These are phyloP conservation scores for Hypoxylon fuscum DNA, from an alignment of 495 filamentous ascomycete genomes.

Conservation along the genomic window DNA sequence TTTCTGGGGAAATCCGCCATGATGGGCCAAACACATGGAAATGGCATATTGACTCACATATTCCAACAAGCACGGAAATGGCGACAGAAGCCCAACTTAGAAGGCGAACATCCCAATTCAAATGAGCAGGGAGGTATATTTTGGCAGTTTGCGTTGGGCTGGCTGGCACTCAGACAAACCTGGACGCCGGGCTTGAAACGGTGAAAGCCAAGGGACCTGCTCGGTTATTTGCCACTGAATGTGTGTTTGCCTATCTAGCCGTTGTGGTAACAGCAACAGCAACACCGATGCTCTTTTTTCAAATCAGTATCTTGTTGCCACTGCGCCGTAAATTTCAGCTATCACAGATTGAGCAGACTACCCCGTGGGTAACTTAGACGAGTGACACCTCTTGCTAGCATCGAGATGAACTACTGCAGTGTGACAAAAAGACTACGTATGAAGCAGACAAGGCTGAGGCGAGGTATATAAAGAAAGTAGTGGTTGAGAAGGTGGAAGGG, in stretches of 20 bases:
- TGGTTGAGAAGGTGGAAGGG: neutral
- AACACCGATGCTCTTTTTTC: neutral
- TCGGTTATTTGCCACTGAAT: conserved; percentile 25
- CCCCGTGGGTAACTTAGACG: conserved; percentile 17
- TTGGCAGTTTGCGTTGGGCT: conserved; percentile 18
- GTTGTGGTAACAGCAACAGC: neutral
- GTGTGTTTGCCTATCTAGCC: conserved; percentile 11
- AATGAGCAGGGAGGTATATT: neutral
- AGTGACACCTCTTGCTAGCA: conserved; percentile 28
- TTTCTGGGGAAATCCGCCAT: conserved; percentile 43
- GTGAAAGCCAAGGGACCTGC: conserved; percentile 9
- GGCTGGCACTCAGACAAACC: conserved; percentile 24
- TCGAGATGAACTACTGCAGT: conserved; percentile 40
- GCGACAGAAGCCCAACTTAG: conserved; percentile 13
- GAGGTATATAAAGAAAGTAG: conserved; percentile 4
- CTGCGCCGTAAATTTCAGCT: conserved; percentile 18
- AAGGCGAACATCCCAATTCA: conserved; percentile 11
- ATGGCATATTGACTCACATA: conserved; percentile 35
- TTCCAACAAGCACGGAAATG: conserved; percentile 21
- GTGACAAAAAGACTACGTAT: conserved; percentile 37
- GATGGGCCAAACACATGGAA: conserved; percentile 29
- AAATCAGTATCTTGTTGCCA: conserved; percentile 13
- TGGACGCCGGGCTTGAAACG: conserved; percentile 1
- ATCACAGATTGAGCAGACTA: conserved; percentile 15
- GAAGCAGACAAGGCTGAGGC: conserved; percentile 36